Evolutionary conservation across 306 rosid genomes (phyloP), one percentile per base, ranked within the genome.

Genomic region (Dicorynia guianensis): DNA sequence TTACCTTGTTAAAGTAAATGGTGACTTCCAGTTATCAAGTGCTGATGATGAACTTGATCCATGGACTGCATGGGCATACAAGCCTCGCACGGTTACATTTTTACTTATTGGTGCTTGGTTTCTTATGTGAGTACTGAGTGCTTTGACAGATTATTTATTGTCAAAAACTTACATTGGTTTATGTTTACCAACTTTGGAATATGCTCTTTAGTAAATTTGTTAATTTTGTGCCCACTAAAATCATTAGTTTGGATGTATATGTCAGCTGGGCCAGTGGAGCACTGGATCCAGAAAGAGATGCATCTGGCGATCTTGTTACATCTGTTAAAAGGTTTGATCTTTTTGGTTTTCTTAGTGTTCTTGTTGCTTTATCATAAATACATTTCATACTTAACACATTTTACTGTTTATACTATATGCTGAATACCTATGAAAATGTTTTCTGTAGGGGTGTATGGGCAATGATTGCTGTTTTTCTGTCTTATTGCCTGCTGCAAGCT

Each of bases 1-100:
- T 60, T 40, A 30, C 83, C 44, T 5, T 66, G 76, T 80, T 69
- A 84, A 86, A 74, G 89, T 77, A 89, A 96, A 93, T 65, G 99
- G 97, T 33, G 85, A 80, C 71, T 71, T 17, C 63, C 85, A 83
- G 82, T 70, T 71, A 42, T 81, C 79, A 40, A 79, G 71, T 78
- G 47, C 65, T 70, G 86, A 86, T 10, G 97, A 92, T 59, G 99
- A 92, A 13, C 81, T 82, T 76, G 99, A 96, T 89, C 99, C 99
- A n/a, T 96, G 99, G 99, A 96, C 99, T 58, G 99, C 99, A 18
- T 96, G 98, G 99, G 98, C 99, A 14, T 96, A 96, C 96, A 92
- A 81, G 91, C 99, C 99, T 72, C 99, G 91, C 13, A 96, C 99
- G 0, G 85, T 96, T 72, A 86, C 99, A 20, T 78, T 96, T 83